Evolutionary conservation across 2,329 filamentous ascomycete genomes (phyloP).

Genomic region (Fusarium guadeloupense): DNA sequence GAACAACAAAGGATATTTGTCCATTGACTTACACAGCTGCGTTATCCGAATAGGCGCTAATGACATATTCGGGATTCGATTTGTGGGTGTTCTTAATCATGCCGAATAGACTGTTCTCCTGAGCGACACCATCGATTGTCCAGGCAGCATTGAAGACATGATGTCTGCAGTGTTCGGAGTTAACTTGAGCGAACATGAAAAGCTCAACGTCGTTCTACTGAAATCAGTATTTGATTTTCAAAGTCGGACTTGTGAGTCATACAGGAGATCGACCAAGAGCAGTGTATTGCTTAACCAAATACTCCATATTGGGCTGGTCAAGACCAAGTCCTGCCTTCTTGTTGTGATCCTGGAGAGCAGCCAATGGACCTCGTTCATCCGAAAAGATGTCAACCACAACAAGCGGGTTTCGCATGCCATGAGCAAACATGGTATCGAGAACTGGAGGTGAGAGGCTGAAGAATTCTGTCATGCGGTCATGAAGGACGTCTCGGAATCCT

Average conservation of each 20-base stretch:
- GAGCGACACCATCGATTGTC: constrained; percentile 88
- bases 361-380: constrained; percentile 70
- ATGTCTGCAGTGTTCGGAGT: constrained; percentile 88
- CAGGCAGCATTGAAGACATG: constrained; percentile 98
- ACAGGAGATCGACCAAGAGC: constrained; percentile 63
- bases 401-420: constrained; percentile 69
- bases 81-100: constrained; percentile 98
- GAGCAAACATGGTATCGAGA: constrained; percentile 80
- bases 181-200: constrained; percentile 99
- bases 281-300: constrained; percentile 75
- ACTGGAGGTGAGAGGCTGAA: constrained; percentile 74
- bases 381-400: constrained; percentile 79
- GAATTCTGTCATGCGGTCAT: constrained; percentile 96
- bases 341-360: constrained; percentile 84
- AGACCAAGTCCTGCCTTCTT: constrained; percentile 83
- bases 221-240: constrained; percentile 34
- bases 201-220: constrained; percentile 81
- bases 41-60: constrained; percentile 97
- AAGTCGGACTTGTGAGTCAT: constrained; percentile 47
- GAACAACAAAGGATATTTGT: neutral
- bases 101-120: constrained; percentile 83
- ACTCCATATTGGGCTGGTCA: constrained; percentile 89
- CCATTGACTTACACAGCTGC: constrained; percentile 74
- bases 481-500: constrained; percentile 73
- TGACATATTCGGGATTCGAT: constrained; percentile 79